Percentiles rank a stretch among this genome's conserved stretches.
Conservation (phyloP, 371 early-diverging fungal genomes). For the Syncephalastrum contaminatum region DNA sequence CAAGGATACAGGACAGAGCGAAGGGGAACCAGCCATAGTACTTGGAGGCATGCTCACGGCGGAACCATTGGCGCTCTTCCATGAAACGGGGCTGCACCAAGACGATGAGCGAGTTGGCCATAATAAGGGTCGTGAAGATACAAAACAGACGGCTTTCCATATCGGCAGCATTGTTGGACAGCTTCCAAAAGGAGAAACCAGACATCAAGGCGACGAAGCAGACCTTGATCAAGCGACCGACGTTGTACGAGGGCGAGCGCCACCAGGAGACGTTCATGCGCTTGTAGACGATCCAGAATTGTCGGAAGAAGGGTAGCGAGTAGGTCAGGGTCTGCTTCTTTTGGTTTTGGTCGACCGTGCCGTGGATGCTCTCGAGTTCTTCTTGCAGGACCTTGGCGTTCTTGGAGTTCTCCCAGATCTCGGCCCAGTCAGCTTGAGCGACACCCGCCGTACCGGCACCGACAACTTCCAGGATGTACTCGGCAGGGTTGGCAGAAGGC, state of each 20-base stretch:
- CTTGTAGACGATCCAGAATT: conserved; percentile 58
- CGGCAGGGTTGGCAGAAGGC: conserved; percentile 66
- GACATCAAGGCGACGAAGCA: conserved; percentile 60
- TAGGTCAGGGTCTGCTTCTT: conserved; percentile 18
- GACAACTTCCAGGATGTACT: conserved; percentile 68
- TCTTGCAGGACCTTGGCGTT: conserved; percentile 41
- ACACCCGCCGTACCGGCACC: conserved; percentile 63
- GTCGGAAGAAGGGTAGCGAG: conserved; percentile 35
- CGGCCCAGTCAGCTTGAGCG: conserved; percentile 60
- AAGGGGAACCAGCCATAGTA: conserved; percentile 76
- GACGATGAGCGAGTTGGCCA: conserved; percentile 69
- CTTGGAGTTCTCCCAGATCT: conserved; percentile 55
- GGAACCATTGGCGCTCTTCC: conserved; percentile 68
- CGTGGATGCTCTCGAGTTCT: conserved; percentile 38
- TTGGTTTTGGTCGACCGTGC: conserved; percentile 16
- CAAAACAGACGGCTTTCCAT: conserved; percentile 72
- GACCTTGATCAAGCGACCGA: conserved; percentile 59
- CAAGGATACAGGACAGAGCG: conserved; percentile 50
- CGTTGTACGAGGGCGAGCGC: conserved; percentile 67
- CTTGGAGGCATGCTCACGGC: conserved; percentile 68
- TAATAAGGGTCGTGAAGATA: conserved; percentile 66
- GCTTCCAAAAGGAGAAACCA: conserved; percentile 77
- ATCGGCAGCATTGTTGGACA: conserved; percentile 53
- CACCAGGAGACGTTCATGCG: conserved; percentile 68
- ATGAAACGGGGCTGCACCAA: conserved; percentile 75